Conservation (phyloP, 2,329 filamentous ascomycete species). For the Periconia sp. region DNA sequence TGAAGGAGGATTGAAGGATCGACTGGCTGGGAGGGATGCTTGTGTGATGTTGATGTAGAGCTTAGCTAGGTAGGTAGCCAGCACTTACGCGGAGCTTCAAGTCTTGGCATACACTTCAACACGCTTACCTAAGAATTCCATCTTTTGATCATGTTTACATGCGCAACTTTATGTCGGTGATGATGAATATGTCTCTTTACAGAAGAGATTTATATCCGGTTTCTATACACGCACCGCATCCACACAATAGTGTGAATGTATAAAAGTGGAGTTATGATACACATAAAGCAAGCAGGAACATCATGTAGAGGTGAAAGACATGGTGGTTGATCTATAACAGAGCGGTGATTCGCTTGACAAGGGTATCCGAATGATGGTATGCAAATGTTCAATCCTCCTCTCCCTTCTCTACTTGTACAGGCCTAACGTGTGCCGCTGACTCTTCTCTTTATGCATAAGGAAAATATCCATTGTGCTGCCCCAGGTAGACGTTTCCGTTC, state of each 20-base stretch:
- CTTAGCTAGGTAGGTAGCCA: slow-evolving; percentile 27
- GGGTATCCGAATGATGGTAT: slow-evolving; percentile 11
- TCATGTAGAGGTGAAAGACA: too few species aligned
- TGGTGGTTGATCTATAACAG: not conserved
- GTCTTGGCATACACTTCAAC: not conserved
- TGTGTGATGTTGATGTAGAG: slow-evolving; percentile 23
- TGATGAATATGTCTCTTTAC: too few species aligned
- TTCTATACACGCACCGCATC: too few species aligned
- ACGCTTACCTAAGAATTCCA: not conserved
- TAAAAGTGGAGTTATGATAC: too few species aligned
- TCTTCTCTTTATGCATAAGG: too few species aligned
- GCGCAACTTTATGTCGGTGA: too few species aligned
- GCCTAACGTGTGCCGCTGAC: not conserved
- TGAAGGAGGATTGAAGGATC: slow-evolving; percentile 1
- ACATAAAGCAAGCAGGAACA: too few species aligned
- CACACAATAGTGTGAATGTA: too few species aligned
- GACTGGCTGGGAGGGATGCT: slow-evolving; percentile 7
- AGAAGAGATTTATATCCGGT: too few species aligned
- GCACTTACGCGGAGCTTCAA: slow-evolving; percentile 21
- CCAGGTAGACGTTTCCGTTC: not conserved
- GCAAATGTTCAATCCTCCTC: not conserved
- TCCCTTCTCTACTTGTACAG: not conserved
- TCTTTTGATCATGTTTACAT: too few species aligned
- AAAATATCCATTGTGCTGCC: not conserved
- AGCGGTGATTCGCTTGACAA: slow-evolving; percentile 3